These are phyloP conservation scores for Cystobasidium tubakii DNA, from an alignment of 768 basidiomycete genomes.

Conservation along the genomic window DNA sequence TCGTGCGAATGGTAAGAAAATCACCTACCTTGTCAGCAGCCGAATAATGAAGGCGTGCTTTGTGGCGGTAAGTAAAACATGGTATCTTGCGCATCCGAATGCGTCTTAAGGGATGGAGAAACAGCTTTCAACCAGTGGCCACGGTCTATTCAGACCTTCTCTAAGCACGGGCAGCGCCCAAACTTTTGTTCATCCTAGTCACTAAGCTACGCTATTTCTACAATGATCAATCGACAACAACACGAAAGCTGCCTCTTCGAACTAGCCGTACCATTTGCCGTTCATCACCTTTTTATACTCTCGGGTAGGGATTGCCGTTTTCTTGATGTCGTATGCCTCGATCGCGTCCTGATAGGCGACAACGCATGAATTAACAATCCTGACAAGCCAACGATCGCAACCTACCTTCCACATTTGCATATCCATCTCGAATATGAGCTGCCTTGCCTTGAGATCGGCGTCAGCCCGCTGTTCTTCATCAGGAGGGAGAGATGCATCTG, in stretches of 20 bases:
- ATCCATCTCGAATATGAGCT: conserved; percentile 87
- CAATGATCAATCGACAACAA: not conserved
- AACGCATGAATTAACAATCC: not conserved
- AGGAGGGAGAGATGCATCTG: conserved; percentile 62
- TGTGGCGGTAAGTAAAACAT: too few relatives aligned
- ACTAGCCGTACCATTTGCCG: conserved; percentile 30
- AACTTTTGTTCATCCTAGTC: too few relatives aligned
- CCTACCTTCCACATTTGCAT: conserved; percentile 69
- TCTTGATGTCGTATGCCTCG: conserved; percentile 71
- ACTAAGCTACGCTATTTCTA: not conserved
- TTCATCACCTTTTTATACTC: conserved; percentile 47
- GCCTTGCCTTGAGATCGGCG: conserved; percentile 63
- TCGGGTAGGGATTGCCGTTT: conserved; percentile 70
- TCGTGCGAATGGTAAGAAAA: not conserved
- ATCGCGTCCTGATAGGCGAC: conserved; percentile 66
- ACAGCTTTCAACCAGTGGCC: too few relatives aligned
- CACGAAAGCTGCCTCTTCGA: not conserved
- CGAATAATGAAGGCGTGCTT: not conserved
- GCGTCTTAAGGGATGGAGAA: too few relatives aligned
- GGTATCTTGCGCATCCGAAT: too few relatives aligned
- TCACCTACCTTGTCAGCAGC: not conserved
- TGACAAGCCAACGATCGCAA: not conserved
- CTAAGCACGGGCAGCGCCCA: too few relatives aligned
- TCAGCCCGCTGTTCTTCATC: conserved; percentile 60
- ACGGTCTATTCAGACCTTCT: too few relatives aligned